A percentile compares a stretch with the other conserved stretches of the same genome.
Evolutionary conservation across 306 rosid genomes (phyloP).

Genomic region (Dicorynia guianensis): DNA sequence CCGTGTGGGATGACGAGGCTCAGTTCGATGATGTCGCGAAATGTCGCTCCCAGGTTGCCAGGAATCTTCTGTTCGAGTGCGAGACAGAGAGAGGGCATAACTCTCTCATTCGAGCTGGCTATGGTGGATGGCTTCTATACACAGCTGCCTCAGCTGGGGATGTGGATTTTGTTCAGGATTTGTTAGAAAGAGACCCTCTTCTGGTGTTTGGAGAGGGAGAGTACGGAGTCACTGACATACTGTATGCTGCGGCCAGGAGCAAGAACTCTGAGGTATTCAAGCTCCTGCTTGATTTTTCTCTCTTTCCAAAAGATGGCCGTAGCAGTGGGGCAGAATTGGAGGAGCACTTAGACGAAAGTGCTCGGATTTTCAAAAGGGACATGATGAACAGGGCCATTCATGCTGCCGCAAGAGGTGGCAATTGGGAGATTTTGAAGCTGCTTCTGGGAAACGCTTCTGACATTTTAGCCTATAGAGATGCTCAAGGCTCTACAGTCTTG

Average conservation of each 20-base stretch:
- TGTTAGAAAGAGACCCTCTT: slow-evolving; percentile 64
- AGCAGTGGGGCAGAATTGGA: slow-evolving; percentile 41
- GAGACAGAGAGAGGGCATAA: slow-evolving; percentile 53
- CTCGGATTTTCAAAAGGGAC: slow-evolving; percentile 60
- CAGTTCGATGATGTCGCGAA: slow-evolving; percentile 69
- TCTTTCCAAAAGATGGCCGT: slow-evolving; percentile 51
- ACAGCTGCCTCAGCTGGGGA: slow-evolving; percentile 96
- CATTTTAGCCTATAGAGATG: slow-evolving; percentile 62
- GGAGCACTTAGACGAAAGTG: slow-evolving; percentile 50
- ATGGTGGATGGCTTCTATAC: slow-evolving; percentile 96
- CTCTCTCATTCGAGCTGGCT: slow-evolving; percentile 87
- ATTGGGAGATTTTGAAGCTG: slow-evolving; percentile 68
- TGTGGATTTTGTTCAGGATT: slow-evolving; percentile 60
- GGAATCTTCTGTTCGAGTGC: slow-evolving; percentile 65
- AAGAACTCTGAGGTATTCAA: slow-evolving; percentile 66
- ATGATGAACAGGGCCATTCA: slow-evolving; percentile 82
- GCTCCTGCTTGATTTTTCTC: slow-evolving; percentile 60
- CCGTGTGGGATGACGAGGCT: slow-evolving; percentile 87
- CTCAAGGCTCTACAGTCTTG: slow-evolving; percentile 71
- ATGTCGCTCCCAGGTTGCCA: slow-evolving; percentile 75
- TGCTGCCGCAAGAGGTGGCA: slow-evolving; percentile 92
- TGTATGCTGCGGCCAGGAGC: slow-evolving; percentile 88
- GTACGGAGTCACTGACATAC: slow-evolving; percentile 82
- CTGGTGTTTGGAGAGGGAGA: slow-evolving; percentile 93
- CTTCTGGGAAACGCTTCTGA: slow-evolving; percentile 53